These are phyloP conservation scores for Liriodendron chinense DNA, from an alignment of 164 flowering plant genomes.

Conservation along the genomic window DNA sequence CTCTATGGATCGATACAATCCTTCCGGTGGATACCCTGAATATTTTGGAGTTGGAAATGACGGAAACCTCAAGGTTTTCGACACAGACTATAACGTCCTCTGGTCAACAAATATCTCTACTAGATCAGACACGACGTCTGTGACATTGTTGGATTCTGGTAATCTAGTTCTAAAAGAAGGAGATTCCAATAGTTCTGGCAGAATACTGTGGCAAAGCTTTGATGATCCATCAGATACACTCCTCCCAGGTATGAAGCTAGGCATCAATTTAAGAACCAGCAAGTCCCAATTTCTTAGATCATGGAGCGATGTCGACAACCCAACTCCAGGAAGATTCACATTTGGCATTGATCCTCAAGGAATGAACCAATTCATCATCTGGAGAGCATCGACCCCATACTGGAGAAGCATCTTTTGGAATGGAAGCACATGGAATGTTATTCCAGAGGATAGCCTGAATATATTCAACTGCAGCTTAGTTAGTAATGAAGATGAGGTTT, in stretches of 20 bases:
- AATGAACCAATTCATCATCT: slow-evolving; percentile 12
- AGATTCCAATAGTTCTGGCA: too few relatives aligned
- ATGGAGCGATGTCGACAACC: slow-evolving; percentile 14
- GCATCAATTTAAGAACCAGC: slow-evolving; percentile 17
- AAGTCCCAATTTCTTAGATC: slow-evolving; percentile 21
- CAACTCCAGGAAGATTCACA: slow-evolving; percentile 26
- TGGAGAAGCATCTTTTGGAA: slow-evolving; percentile 21
- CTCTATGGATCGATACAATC: slow-evolving; percentile 7
- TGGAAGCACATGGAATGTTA: neutral
- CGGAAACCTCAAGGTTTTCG: slow-evolving; percentile 6
- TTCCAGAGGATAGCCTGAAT: neutral
- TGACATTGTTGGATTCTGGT: slow-evolving; percentile 20
- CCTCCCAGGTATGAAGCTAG: slow-evolving; percentile 36
- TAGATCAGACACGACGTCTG: neutral
- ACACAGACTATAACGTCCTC: neutral
- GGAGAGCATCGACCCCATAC: slow-evolving; percentile 3
- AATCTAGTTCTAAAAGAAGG: too few relatives aligned
- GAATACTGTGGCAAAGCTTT: too few relatives aligned
- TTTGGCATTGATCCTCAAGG: slow-evolving; percentile 20
- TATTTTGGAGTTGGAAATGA: neutral
- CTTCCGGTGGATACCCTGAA: slow-evolving; percentile 1
- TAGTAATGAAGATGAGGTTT: neutral
- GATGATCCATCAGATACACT: slow-evolving; percentile 33
- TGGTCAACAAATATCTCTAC: neutral
- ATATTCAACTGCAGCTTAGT: neutral